phyloP scores from a whole-genome alignment of 768 basidiomycete species.

The Kwoniella sp. region DNA sequence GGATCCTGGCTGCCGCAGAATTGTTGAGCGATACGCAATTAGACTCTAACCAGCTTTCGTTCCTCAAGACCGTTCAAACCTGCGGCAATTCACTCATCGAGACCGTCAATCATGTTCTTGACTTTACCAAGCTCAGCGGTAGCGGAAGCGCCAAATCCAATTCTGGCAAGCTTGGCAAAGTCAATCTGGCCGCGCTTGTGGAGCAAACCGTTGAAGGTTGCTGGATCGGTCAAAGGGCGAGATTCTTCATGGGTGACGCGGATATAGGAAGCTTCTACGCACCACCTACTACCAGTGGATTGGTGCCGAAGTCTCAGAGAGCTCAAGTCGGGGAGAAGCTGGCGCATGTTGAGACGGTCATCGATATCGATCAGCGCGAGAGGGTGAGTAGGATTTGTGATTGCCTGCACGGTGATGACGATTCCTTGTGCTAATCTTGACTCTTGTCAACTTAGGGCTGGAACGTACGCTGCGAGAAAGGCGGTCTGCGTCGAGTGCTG shows the following conservation, averaged over 20 bases:
- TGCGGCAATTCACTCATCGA: conserved; percentile 95
- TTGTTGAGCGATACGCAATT: conserved; percentile 82
- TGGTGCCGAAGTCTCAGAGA: conserved; percentile 51
- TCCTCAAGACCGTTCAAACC: conserved; percentile 88
- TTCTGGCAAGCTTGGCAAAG: conserved; percentile 63
- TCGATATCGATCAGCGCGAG: conserved; percentile 76
- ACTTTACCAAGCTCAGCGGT: conserved; percentile 88
- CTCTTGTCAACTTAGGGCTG: conserved; percentile 66
- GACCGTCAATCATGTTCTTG: conserved; percentile 93
- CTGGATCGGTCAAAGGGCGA: conserved; percentile 87
- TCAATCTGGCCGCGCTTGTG: conserved; percentile 53
- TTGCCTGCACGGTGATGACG: no score
- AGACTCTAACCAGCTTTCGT: conserved; percentile 77
- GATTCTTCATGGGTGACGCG: conserved; percentile 70
- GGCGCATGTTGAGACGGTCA: conserved; percentile 75
- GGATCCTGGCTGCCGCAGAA: conserved; percentile 89
- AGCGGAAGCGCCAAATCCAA: conserved; percentile 61
- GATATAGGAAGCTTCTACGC: conserved; percentile 91
- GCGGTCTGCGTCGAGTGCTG: conserved; percentile 83
- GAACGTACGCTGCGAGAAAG: conserved; percentile 83
- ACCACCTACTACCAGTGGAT: conserved; percentile 65
- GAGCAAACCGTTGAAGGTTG: conserved; percentile 72
- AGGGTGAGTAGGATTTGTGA: conserved; percentile 60
- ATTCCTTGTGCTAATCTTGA: conserved; percentile 2
- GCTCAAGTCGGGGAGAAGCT: conserved; percentile 50